Base-by-base conservation (phyloP, 192 early-diverging fungal species). In the Backusella circina region DNA sequence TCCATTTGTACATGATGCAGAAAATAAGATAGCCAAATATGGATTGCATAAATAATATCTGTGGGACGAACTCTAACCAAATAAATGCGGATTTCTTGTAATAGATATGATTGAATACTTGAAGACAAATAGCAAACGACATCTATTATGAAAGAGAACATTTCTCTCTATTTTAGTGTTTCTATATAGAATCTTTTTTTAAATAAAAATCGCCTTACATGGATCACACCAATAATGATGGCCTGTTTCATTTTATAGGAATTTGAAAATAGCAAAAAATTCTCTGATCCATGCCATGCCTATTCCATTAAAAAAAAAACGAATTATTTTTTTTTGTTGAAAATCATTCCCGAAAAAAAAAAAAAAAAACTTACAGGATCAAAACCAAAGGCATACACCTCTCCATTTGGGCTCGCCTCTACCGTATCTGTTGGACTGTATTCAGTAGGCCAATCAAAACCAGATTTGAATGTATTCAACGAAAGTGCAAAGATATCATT, bases 181-280 rank as follows among this genome's bases (percentile, higher is more conserved):
- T 28, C 33, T 5, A 9, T 18, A 44, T 39, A 70, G 15, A 51
- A 13, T 41, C 12, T 13, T 41, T 41, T 41, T 41, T 21, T 9
- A 23, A 23, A 21, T 54, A n/a, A n/a, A 21, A 51, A 51, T 28
- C 9, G 10, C 3, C 69, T 44, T 71, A 71, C 69, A 70, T 99
- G 98, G 75, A 97, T 88, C 30, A 98, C 95, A 72, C 98, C 98
- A 44, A 99, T 75, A 69, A 99, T 89, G 76, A 99, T 91, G 12
- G 96, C 93, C 92, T 95, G 93, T 84, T 99, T 99, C 98, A 99
- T 99, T 88, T 99, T 99, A 89, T 99, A 99, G 67, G 98, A 98
- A 86, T 99, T 99, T 65, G 91, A 89, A 81, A 99, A 99, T 65
- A 98, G 75, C 64, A 99, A 90, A 77, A 84, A 90, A 86, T 99